Evolutionary conservation across 225 moss, liverwort and hornwort species (phyloP), one percentile per base, ranked within the genome.

Genomic region (Ulota crispa): DNA sequence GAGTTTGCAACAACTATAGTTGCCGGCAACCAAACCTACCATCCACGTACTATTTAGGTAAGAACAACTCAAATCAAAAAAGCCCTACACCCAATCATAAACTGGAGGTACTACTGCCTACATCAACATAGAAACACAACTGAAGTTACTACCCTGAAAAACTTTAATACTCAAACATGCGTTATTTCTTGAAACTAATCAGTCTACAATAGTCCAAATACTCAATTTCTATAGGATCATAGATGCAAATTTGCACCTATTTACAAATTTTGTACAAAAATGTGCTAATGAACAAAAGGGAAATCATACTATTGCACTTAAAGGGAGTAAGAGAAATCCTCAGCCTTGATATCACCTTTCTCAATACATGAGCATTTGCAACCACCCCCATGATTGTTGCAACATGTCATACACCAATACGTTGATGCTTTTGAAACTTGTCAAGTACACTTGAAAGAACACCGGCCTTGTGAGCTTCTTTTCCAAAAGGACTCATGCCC

Each of bases 401-500:
- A 84, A 19, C 42, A 96, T 83, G 66, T 93, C 85, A 37, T 87
- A 93, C n/a, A 92, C 86, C 83, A 96, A 73, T 10, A 93, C 93
- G 52, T 87, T 85, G 90, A 93, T 88, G 26, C 95, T 93, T 74
- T 84, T 87, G 81, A 91, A 96, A 64, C 95, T 96, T 6, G 94
- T 96, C 78, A 96, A 81, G 60, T 87, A 92, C n/a, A 96, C 88
- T 95, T 72, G 47, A 88, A 94, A 37, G 72, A 19, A 10, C 74
- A 76, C 89, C 94, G 19, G 88, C 92, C 64, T 72, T 79, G 37
- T 87, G 88, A 30, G 98, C 98, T 83, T 92, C 95, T 63, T 81
- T 79, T 2, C 93, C 91, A 82, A 99, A 99, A 8, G 98, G 98
- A 73, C 92, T 91, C 85, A 76, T 78, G 73, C 95, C 95, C 26